phyloP scores from a whole-genome alignment of 805 yeast species.

The Groenewaldozyma salmanticensis region DNA sequence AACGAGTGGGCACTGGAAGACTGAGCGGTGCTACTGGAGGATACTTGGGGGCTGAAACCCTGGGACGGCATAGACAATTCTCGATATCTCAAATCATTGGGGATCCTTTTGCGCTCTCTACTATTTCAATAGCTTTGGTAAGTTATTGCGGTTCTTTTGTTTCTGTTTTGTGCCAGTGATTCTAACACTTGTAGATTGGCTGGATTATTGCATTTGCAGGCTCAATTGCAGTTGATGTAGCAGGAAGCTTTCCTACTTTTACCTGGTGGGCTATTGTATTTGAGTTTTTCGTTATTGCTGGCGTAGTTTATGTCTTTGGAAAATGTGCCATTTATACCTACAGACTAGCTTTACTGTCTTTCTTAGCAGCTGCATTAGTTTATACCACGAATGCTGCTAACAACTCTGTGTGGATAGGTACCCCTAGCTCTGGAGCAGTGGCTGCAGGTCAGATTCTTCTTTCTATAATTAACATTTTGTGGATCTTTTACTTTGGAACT shows the following conservation, averaged over 20 bases:
- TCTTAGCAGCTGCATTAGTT: slow-evolving; percentile 61
- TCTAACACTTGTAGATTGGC: slow-evolving; percentile 34
- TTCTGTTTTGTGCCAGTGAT: slow-evolving; percentile 8
- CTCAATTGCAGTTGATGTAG: slow-evolving; percentile 43
- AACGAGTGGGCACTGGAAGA: neutral
- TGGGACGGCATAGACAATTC: slow-evolving; percentile 2
- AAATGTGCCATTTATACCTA: slow-evolving; percentile 60
- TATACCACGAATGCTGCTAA: slow-evolving; percentile 82
- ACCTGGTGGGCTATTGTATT: slow-evolving; percentile 96
- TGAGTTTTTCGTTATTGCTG: slow-evolving; percentile 51
- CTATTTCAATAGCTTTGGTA: slow-evolving; percentile 55
- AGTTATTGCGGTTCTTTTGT: slow-evolving; percentile 9
- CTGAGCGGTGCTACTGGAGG: slow-evolving; percentile 1
- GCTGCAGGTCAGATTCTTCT: slow-evolving; percentile 86
- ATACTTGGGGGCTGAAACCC: neutral
- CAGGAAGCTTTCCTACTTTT: slow-evolving; percentile 57
- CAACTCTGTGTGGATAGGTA: slow-evolving; percentile 58
- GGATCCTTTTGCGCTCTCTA: slow-evolving; percentile 83
- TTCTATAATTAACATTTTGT: slow-evolving; percentile 70
- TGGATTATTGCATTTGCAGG: slow-evolving; percentile 91
- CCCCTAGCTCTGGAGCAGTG: slow-evolving; percentile 67
- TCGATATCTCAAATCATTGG: slow-evolving; percentile 34
- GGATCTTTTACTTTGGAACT: slow-evolving; percentile 86
- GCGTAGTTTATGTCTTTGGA: slow-evolving; percentile 45
- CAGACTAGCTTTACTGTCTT: slow-evolving; percentile 42